Base-by-base conservation (phyloP, 225 moss, liverwort and hornwort species). In the Ulota crispa region DNA sequence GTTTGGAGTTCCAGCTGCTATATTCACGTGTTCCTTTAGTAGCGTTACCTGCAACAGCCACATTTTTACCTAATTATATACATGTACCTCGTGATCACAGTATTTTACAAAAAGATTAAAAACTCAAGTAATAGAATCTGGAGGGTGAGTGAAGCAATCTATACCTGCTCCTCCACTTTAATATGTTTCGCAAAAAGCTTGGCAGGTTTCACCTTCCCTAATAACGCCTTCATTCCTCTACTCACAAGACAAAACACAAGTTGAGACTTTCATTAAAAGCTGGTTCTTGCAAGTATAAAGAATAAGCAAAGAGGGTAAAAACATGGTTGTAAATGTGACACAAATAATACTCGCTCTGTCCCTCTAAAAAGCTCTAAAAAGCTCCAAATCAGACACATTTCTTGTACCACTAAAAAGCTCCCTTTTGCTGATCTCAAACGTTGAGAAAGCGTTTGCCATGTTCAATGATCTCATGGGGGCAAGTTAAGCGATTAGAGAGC, bases 141-240 rank as follows among this genome's bases (percentile, higher is more conserved):
- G 3, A 50, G 64, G 11, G 2, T 9, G 34, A 45, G 39, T 12
- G 50, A 64, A 53, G 71, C 28, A 63, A 67, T 27, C 32, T 39
- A 62, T 81, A 93, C 95, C 93, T 95, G 95, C 85, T 95, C 95
- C 59, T 92, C 92, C 87, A 95, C 70, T 82, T 95, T 95, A 20
- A 95, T 92, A 59, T 95, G 95, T 72, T 95, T 93, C 13, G 95
- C 95, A 68, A 95, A 95, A 62, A 95, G 91, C 78, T 95, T 95
- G 37, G 75, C 92, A 72, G 95, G 92, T 85, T 92, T 91, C 78
- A 89, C 87, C 80, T 84, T 89, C 32, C 85, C 91, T 52, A 85
- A 88, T 64, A 93, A 92, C 15, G 82, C 85, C 68, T 83, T 92
- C 87, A 95, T 86, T 86, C 91, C 92, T 86, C 95, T 95, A 80